Percentiles rank a stretch among this genome's conserved stretches.
Evolutionary conservation across 1,139 yeast genomes (phyloP).

Genomic region (Candida albicans): DNA sequence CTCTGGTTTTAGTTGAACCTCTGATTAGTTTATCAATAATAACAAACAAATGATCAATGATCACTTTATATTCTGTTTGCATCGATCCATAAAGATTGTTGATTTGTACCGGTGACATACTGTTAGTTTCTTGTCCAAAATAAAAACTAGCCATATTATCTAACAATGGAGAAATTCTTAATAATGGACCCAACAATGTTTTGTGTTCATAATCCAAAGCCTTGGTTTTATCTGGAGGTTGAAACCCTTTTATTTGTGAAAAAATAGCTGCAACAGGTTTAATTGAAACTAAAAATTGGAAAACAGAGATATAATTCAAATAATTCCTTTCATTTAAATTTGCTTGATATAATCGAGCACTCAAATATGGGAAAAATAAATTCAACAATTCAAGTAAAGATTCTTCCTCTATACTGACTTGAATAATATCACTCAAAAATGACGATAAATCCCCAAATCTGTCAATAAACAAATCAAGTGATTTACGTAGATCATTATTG

Average conservation of each 20-base stretch:
- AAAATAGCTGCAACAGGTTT: constrained; percentile 65
- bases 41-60: constrained; percentile 61
- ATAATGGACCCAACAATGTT: constrained; percentile 75
- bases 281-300: constrained; percentile 59
- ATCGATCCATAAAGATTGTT: constrained; percentile 53
- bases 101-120: constrained; percentile 41
- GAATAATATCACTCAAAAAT: constrained; percentile 58
- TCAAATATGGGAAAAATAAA: constrained; percentile 52
- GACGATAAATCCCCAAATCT: constrained; percentile 44
- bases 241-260: constrained; percentile 56
- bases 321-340: constrained; percentile 49
- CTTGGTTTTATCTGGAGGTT: constrained; percentile 43
- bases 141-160: constrained; percentile 43
- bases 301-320: constrained; percentile 50
- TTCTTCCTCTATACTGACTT: constrained; percentile 66
- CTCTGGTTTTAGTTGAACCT: constrained; percentile 66
- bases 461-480: constrained; percentile 30
- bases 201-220: constrained; percentile 54
- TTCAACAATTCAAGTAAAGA: constrained; percentile 59
- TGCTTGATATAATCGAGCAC: constrained; percentile 28
- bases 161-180: constrained; percentile 72
- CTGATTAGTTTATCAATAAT: constrained; percentile 77
- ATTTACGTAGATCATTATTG: constrained; percentile 32
- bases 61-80: constrained; percentile 58
- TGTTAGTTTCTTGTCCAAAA: constrained; percentile 44